Conservation (phyloP, 805 yeast genomes). For the Candida vartiovaarae region DNA sequence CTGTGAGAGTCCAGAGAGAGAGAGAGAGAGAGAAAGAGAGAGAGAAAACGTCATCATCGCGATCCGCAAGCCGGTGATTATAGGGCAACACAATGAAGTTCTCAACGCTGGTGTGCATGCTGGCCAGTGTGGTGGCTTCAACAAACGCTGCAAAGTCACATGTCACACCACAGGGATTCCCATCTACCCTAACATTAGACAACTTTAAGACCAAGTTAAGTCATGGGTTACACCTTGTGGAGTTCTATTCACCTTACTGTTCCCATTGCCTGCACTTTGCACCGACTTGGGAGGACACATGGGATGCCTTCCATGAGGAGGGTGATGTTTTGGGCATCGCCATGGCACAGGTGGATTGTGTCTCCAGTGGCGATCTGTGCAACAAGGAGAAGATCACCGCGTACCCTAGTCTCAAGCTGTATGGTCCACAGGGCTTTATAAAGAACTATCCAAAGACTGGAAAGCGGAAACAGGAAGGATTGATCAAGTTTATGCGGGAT, state of each 20-base stretch:
- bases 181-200: constrained; percentile 41
- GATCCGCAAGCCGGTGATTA: too few species aligned
- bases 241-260: constrained; percentile 89
- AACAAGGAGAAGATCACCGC: constrained; percentile 48
- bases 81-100: background rate
- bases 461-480: constrained; percentile 39
- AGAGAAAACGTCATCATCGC: too few species aligned
- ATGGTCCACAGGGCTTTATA: constrained; percentile 47
- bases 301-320: constrained; percentile 39
- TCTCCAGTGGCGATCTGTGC: constrained; percentile 83
- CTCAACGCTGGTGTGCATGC: background rate
- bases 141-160: background rate
- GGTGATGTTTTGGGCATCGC: constrained; percentile 37
- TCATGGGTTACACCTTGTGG: constrained; percentile 64
- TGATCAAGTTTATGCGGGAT: constrained; percentile 47
- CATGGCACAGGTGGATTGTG: constrained; percentile 79
- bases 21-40: too few species aligned
- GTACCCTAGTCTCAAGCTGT: constrained; percentile 71
- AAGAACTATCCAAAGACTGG: constrained; percentile 41
- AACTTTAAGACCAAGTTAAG: constrained; percentile 44
- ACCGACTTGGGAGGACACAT: constrained; percentile 77
- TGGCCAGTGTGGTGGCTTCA: too few species aligned
- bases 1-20: too few species aligned
- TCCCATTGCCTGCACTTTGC: constrained; percentile 71
- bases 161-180: constrained; percentile 24